Conservation (phyloP, 768 basidiomycete species). For the Boletus vinaceobasis region DNA sequence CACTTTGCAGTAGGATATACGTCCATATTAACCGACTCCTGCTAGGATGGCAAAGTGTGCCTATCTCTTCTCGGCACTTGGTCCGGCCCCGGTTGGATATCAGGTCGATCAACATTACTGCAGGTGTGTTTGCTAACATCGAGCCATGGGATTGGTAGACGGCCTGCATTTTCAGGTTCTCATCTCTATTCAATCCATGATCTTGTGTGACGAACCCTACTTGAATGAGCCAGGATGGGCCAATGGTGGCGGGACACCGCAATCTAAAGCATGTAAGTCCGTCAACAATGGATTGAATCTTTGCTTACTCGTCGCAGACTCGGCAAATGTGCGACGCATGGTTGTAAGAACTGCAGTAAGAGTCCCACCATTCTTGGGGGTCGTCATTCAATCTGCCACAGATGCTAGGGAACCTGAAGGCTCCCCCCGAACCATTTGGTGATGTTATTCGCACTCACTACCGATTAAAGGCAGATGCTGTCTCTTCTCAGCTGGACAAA, state of each 20-base stretch:
- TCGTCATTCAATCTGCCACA: slow-evolving; percentile 29
- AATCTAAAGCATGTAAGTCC: slow-evolving; percentile 70
- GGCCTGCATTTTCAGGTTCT: slow-evolving; percentile 48
- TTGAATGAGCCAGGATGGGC: slow-evolving; percentile 93
- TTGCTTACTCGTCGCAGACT: slow-evolving; percentile 49
- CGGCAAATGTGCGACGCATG: slow-evolving; percentile 91
- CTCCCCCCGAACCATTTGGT: slow-evolving; percentile 79
- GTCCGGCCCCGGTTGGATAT: slow-evolving; percentile 89
- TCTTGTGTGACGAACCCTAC: slow-evolving; percentile 89
- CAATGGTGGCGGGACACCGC: slow-evolving; percentile 62
- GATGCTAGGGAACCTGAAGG: slow-evolving; percentile 84
- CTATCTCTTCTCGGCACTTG: slow-evolving; percentile 89
- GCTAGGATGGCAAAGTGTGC: slow-evolving; percentile 93
- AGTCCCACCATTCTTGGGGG: background rate
- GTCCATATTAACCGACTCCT: background rate
- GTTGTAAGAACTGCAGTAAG: slow-evolving; percentile 82
- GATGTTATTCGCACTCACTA: slow-evolving; percentile 91
- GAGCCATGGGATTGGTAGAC: background rate
- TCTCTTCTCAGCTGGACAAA: slow-evolving; percentile 70
- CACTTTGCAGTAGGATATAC: background rate
- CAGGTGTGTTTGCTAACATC: slow-evolving; percentile 48
- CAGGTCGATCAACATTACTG: slow-evolving; percentile 85
- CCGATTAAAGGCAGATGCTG: slow-evolving; percentile 71
- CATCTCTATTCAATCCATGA: slow-evolving; percentile 96
- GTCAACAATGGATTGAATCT: background rate